phyloP scores from a whole-genome alignment of 2,329 filamentous ascomycete genomes.

The Cladosporium sp. region DNA sequence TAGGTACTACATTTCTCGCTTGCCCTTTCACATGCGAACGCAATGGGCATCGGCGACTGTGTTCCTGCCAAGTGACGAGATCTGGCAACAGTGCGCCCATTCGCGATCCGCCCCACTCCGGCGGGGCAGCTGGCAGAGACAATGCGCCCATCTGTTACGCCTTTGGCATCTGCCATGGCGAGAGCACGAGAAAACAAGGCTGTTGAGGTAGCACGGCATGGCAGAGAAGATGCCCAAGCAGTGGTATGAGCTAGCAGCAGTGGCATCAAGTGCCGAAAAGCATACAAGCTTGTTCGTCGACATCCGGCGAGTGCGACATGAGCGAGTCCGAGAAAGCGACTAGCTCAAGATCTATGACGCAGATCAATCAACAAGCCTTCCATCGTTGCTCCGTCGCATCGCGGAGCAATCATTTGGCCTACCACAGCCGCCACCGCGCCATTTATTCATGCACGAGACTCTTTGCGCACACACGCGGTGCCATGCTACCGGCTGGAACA shows the following conservation, averaged over 20 bases:
- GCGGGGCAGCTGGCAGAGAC: conserved; percentile 1
- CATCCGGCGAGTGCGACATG: not conserved
- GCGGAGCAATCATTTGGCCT: not conserved
- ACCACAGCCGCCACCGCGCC: not conserved
- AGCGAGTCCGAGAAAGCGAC: conserved; percentile 1
- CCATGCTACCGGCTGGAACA: not conserved
- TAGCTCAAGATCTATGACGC: conserved; percentile 15
- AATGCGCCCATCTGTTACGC: no score
- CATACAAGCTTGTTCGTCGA: not conserved
- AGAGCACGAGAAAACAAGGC: not conserved
- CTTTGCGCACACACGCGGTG: not conserved
- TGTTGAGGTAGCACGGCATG: no score
- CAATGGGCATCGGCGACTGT: no score
- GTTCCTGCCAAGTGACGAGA: conserved; percentile 3
- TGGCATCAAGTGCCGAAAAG: not conserved
- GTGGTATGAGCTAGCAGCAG: no score
- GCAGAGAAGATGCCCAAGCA: no score
- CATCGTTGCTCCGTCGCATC: not conserved
- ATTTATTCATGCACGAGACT: not conserved
- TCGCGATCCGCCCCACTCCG: not conserved
- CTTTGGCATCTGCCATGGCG: no score
- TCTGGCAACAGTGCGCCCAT: not conserved
- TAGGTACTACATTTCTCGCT: not conserved
- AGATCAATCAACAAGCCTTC: not conserved
- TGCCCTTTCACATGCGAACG: not conserved